Base-by-base conservation (phyloP, 108 stramenopile species). In the Cylindrotheca fusiformis region DNA sequence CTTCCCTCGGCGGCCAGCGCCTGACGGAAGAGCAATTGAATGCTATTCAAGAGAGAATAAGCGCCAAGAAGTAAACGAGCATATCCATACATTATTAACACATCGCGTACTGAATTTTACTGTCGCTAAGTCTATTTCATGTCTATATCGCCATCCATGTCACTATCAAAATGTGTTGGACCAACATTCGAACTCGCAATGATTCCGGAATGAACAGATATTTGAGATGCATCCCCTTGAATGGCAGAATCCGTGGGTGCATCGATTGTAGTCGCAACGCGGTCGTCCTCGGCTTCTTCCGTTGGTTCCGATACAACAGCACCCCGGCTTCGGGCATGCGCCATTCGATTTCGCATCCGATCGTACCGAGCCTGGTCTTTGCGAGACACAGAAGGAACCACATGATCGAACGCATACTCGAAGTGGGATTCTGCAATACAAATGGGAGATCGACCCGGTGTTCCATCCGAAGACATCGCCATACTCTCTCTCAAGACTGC, bases 341-440 rank as follows among this genome's bases (percentile, higher is more conserved):
- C 85, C 85, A 94, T 88, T 18, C 92, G 85, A 62, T 88, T 82
- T 46, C 89, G 67, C 54, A 94, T 80, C 57, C 81, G 76, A 63
- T 88, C 81, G 58, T 94, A 94, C 31, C 83, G 69, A 22, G 83
- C 79, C 71, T 94, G 88, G 66, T 94, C 92, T 62, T 79, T 84
- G 55, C 69, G 81, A 18, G 92, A 90, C 8, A 93, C 91, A 4
- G 91, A 94, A 41, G 92, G 92, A 60, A 90, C 61, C 24, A 94
- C 92, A 58, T 90, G 84, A 32, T 85, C 65, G 59, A 94, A 94
- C 25, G 92, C 92, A 65, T 88, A 88, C 12, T 87, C 62, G 59
- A 94, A 94, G 54, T 94, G 92, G 26, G 60, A 45, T 17, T 74
- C 62, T 17, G 58, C 61, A 48, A 94, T 94, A 41, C 77, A 75